Base-by-base conservation (phyloP, 331 rosid species). In the Saraca asoca region DNA sequence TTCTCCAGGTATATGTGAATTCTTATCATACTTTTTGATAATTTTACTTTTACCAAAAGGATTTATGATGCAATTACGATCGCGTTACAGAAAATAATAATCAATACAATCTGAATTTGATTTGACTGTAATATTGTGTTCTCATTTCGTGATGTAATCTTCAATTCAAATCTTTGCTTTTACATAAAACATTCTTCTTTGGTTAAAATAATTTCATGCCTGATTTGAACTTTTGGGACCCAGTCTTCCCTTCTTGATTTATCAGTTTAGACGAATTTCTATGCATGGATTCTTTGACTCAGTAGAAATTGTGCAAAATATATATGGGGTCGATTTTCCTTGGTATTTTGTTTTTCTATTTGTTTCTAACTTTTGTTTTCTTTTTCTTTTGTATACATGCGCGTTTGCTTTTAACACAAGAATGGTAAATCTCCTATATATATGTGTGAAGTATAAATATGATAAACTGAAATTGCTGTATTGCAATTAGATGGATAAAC, bases 1-100 rank as follows among this genome's bases (percentile, higher is more conserved):
- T 95, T 91, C 82, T 85, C 96, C 83, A 90, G 99, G 99, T 94
- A 66, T 53, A 4, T 65, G 6, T 16, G 2, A 12, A 0, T 9
- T 3, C n/a, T 35, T 12, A 7, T 35, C 19, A 35, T 37, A 1
- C 37, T 33, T 68, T 35, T 29, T 37, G 5, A 2, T 0, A 3
- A 20, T 39, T 35, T 38, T 7, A 17, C 37, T 9, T 5, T 9
- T 18, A 15, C 52, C 9, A 3, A 35, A 34, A 46, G 37, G 38
- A 0, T 58, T 15, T 39, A 9, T 19, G 38, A 13, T 46, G 9
- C 31, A 24, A 24, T 24, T 24, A 24, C 1, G 3, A 24, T 24
- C 31, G 3, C 1, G 3, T 24, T 24, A 24, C 3, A 24, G 31
- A 24, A 24, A 24, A 24, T 24, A 24, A 24, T 24, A 1, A 24